These are phyloP conservation scores for Hymenoscyphus fructigenus DNA, from an alignment of 2,329 filamentous ascomycete genomes.

Conservation along the genomic window DNA sequence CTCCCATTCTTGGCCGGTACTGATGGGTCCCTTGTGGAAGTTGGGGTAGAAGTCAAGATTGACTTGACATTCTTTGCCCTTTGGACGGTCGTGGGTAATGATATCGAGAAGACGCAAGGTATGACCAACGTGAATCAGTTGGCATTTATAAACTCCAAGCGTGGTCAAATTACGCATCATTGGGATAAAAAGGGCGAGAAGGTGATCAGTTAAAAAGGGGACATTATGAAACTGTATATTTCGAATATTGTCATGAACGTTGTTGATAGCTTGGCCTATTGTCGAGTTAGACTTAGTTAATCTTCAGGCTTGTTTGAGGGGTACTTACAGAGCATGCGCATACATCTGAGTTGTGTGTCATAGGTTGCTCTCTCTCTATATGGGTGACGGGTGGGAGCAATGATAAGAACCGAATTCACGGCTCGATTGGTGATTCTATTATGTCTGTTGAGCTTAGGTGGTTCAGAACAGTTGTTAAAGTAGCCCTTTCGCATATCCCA, in stretches of 20 bases:
- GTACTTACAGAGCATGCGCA: not conserved
- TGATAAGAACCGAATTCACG: not conserved
- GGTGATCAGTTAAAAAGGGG: constrained; percentile 26
- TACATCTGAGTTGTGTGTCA: not conserved
- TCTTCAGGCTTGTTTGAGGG: not conserved
- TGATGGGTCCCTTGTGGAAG: constrained; percentile 26
- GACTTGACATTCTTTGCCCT: constrained; percentile 25
- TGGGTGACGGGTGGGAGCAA: not conserved
- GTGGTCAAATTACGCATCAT: constrained; percentile 28
- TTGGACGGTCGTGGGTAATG: constrained; percentile 23
- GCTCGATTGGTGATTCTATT: not conserved
- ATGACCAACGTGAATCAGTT: constrained; percentile 30
- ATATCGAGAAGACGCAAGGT: constrained; percentile 28
- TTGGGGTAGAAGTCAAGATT: constrained; percentile 32
- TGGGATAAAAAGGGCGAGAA: constrained; percentile 30
- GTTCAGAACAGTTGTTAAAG: not conserved
- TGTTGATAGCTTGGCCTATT: constrained; percentile 16
- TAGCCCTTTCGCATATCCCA: not conserved
- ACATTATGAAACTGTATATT: constrained; percentile 32
- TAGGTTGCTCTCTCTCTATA: not conserved
- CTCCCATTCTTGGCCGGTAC: constrained; percentile 1
- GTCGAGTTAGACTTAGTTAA: not conserved
- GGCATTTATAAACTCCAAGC: constrained; percentile 33
- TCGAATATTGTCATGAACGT: constrained; percentile 25
- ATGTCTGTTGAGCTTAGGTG: not conserved